Evolutionary conservation across 257 asterid species (phyloP).

Genomic region (Ajuga chamaepitys): DNA sequence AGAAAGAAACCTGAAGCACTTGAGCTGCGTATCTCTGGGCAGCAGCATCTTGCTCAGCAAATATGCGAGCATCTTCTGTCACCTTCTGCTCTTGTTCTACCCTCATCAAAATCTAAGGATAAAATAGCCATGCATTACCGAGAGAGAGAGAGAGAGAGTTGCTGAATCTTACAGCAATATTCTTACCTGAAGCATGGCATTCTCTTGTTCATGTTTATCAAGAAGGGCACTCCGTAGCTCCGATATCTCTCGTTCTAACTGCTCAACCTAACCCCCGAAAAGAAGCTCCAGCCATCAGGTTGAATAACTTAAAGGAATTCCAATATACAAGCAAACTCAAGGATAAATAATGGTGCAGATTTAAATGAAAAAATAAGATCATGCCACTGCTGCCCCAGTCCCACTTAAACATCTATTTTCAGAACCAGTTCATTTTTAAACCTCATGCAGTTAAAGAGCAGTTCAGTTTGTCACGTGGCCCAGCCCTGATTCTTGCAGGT

Average conservation of each 20-base stretch:
- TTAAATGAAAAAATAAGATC: neutral
- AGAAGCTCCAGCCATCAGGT: constrained; percentile 6
- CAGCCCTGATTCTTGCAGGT: neutral
- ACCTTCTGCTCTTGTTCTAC: constrained; percentile 95
- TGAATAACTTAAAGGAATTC: neutral
- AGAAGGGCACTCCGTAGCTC: constrained; percentile 61
- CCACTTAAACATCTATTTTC: neutral
- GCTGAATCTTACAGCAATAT: neutral
- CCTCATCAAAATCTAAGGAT: constrained; percentile 71
- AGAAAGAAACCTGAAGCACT: constrained; percentile 70
- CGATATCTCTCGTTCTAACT: constrained; percentile 65
- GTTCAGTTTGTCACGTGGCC: neutral
- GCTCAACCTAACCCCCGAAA: constrained; percentile 59
- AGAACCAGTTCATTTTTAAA: neutral
- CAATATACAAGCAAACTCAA: neutral
- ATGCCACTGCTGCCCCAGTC: neutral
- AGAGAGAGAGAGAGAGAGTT: neutral
- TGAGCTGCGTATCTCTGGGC: constrained; percentile 89
- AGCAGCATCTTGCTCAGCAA: constrained; percentile 90
- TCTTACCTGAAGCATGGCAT: constrained; percentile 88
- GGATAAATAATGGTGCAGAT: neutral
- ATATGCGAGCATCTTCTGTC: constrained; percentile 93
- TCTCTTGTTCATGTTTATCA: constrained; percentile 95
- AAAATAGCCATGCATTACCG: neutral
- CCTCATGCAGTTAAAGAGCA: neutral